Evolutionary conservation across 1,284 basidiomycete genomes (phyloP).

Genomic region (Leccinum subatratum): DNA sequence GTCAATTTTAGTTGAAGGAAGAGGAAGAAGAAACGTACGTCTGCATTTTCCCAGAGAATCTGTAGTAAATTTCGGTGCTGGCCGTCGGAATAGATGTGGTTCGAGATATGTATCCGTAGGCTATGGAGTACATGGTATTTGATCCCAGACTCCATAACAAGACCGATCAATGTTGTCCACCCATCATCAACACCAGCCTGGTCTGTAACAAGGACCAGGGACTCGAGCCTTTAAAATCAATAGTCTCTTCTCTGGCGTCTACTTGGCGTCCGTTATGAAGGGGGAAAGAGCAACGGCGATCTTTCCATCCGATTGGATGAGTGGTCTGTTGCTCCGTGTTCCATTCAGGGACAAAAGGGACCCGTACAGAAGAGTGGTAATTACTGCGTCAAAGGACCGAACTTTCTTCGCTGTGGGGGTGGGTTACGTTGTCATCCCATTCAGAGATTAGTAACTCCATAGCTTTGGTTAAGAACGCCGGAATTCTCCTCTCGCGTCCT

Average conservation of each 20-base stretch:
- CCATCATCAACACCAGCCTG: slow-evolving; percentile 28
- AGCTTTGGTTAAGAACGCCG: slow-evolving; percentile 55
- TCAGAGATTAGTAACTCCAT: slow-evolving; percentile 49
- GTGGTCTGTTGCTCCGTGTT: slow-evolving; percentile 50
- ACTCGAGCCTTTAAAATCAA: slow-evolving; percentile 65
- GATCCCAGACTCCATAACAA: slow-evolving; percentile 66
- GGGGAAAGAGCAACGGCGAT: slow-evolving; percentile 43
- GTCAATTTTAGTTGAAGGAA: neutral
- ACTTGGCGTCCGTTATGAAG: slow-evolving; percentile 44
- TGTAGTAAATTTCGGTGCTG: slow-evolving; percentile 39
- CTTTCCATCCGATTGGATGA: slow-evolving; percentile 59
- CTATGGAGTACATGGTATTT: slow-evolving; percentile 45
- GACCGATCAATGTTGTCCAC: slow-evolving; percentile 57
- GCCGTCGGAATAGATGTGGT: slow-evolving; percentile 12
- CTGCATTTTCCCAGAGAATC: slow-evolving; percentile 56
- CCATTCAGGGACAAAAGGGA: slow-evolving; percentile 62
- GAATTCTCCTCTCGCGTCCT: slow-evolving; percentile 60
- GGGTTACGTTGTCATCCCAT: slow-evolving; percentile 44
- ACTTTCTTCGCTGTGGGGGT: slow-evolving; percentile 57
- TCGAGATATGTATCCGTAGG: slow-evolving; percentile 29
- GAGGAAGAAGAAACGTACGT: slow-evolving; percentile 45
- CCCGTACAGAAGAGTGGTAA: slow-evolving; percentile 66
- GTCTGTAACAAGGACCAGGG: slow-evolving; percentile 42
- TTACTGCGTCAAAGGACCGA: slow-evolving; percentile 65
- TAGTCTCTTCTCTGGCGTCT: slow-evolving; percentile 60